A percentile compares a stretch with the other conserved stretches of the same genome.
Conservation (phyloP, 2,329 filamentous ascomycete genomes). For the Cladophialophora bantiana region DNA sequence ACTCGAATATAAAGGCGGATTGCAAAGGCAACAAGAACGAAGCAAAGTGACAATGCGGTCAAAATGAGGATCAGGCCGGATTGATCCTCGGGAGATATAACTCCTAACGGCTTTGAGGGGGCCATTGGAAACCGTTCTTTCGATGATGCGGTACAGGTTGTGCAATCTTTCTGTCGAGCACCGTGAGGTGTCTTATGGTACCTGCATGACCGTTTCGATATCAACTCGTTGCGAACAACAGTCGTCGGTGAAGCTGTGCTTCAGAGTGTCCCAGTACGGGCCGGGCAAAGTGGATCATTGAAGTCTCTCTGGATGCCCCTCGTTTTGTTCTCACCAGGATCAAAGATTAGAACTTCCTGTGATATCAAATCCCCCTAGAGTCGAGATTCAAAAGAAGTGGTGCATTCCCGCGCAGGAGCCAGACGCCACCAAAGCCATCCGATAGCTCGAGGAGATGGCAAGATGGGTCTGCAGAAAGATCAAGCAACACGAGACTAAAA, state of each 20-base stretch:
- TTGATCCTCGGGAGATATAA: constrained; percentile 49
- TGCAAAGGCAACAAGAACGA: constrained; percentile 49
- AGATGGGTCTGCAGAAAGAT: background rate
- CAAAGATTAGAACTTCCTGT: background rate
- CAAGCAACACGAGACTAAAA: background rate
- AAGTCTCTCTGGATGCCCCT: background rate
- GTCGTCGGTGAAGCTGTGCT: background rate
- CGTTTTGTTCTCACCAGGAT: background rate
- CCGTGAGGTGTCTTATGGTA: constrained; percentile 6
- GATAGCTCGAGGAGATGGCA: background rate
- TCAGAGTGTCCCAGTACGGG: background rate
- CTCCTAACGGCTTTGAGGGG: constrained; percentile 43
- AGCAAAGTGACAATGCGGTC: constrained; percentile 48
- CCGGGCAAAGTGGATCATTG: background rate
- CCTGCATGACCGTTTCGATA: constrained; percentile 9
- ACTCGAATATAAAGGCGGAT: constrained; percentile 51
- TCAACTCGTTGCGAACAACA: background rate
- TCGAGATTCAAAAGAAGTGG: background rate
- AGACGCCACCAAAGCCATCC: constrained; percentile 5
- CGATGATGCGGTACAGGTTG: background rate
- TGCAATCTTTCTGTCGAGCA: background rate
- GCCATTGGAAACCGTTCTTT: constrained; percentile 6
- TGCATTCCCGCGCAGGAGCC: constrained; percentile 6
- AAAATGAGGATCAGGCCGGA: constrained; percentile 52
- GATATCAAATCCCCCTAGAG: background rate